Evolutionary conservation across 306 rosid genomes (phyloP).

Genomic region (Casuarina cunninghamiana): DNA sequence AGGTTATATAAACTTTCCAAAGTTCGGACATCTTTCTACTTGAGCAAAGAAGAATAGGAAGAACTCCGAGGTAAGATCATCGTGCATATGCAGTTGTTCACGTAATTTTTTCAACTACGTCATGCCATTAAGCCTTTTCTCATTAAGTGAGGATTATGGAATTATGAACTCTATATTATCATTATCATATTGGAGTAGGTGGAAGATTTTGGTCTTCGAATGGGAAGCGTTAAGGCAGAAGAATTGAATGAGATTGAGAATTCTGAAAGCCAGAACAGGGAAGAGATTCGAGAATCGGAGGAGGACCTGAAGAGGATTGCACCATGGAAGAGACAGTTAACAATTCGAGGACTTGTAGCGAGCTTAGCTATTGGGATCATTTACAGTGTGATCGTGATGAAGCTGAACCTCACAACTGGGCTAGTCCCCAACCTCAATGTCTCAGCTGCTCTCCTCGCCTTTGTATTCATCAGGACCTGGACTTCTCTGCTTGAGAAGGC

Average conservation of each 20-base stretch:
- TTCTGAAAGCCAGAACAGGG: constrained; percentile 33
- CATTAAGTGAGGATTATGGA: background rate
- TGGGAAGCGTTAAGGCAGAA: constrained; percentile 36
- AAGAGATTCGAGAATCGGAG: constrained; percentile 42
- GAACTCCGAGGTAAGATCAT: constrained; percentile 24
- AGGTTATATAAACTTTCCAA: constrained; percentile 1
- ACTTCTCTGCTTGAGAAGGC: constrained; percentile 74
- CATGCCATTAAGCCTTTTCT: background rate
- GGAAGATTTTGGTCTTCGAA: constrained; percentile 29
- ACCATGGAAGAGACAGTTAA: constrained; percentile 79
- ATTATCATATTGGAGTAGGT: constrained; percentile 22
- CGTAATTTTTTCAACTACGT: background rate
- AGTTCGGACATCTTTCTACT: constrained; percentile 19
- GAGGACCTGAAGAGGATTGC: constrained; percentile 52
- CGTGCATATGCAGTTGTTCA: background rate
- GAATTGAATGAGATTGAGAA: constrained; percentile 53
- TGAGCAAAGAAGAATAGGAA: constrained; percentile 4
- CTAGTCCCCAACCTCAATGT: constrained; percentile 94
- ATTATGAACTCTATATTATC: background rate
- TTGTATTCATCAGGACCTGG: constrained; percentile 80
- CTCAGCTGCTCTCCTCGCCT: constrained; percentile 97
- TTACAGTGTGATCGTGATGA: constrained; percentile 87
- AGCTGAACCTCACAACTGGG: constrained; percentile 95
- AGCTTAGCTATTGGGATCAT: constrained; percentile 68
- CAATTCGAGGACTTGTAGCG: constrained; percentile 73